Percentiles rank a stretch among this genome's conserved stretches.
Conservation (phyloP, 2,329 filamentous ascomycete genomes). For the Neopestalotiopsis rosae region DNA sequence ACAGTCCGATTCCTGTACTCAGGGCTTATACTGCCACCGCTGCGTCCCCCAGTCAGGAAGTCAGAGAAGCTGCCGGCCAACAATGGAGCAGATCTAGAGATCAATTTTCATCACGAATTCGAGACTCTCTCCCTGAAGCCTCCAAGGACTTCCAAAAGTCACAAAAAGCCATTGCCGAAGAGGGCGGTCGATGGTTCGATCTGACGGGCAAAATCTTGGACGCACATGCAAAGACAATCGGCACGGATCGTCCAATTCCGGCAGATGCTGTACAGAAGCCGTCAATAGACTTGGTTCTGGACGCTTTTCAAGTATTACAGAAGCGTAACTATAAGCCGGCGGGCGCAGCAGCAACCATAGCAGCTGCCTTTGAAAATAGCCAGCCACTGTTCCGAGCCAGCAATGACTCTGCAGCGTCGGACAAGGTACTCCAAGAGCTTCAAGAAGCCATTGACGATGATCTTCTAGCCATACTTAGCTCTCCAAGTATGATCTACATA, state of each 20-base stretch:
- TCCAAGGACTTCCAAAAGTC: conserved; percentile 78
- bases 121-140: conserved; percentile 79
- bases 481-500: conserved; percentile 71
- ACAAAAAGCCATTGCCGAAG: conserved; percentile 70
- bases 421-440: conserved; percentile 49
- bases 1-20: conserved; percentile 42
- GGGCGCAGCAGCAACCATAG: conserved; percentile 55
- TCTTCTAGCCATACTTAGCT: conserved; percentile 64
- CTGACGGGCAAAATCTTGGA: conserved; percentile 55
- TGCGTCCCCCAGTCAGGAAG: conserved; percentile 43
- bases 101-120: conserved; percentile 69
- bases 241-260: conserved; percentile 31
- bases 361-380: conserved; percentile 45
- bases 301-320: conserved; percentile 47
- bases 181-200: conserved; percentile 71
- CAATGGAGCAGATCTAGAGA: conserved; percentile 70
- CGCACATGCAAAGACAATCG: conserved; percentile 33
- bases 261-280: conserved; percentile 31
- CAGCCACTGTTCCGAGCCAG: conserved; percentile 45
- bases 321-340: conserved; percentile 63
- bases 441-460: conserved; percentile 58
- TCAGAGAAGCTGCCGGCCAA: conserved; percentile 54
- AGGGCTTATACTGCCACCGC: conserved; percentile 53
- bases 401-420: conserved; percentile 27
- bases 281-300: conserved; percentile 41